These are phyloP conservation scores for Torulaspora indica DNA, from an alignment of 805 yeast genomes.

Conservation along the genomic window DNA sequence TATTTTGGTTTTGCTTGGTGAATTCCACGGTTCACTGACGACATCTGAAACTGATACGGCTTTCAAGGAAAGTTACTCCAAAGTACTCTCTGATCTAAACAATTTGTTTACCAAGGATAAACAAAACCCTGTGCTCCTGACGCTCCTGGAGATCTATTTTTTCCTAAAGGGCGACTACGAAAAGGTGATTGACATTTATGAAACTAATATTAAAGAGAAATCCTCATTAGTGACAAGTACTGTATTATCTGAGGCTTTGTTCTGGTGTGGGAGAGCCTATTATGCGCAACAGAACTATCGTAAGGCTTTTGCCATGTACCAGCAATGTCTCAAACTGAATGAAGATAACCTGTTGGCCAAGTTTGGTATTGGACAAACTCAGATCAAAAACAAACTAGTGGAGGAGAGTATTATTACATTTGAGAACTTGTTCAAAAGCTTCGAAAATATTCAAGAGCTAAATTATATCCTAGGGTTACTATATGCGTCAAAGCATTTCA, in stretches of 20 bases:
- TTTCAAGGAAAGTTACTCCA: constrained; percentile 55
- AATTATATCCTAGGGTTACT: constrained; percentile 71
- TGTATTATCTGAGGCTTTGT: constrained; percentile 56
- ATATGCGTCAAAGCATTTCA: constrained; percentile 49
- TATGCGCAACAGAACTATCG: constrained; percentile 57
- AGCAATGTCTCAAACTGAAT: constrained; percentile 62
- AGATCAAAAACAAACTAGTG: constrained; percentile 62
- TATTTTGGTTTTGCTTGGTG: constrained; percentile 60
- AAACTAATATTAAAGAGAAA: constrained; percentile 42
- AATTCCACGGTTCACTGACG: constrained; percentile 58
- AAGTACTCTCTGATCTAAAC: constrained; percentile 48
- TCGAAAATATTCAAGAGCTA: constrained; percentile 69
- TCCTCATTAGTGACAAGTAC: constrained; percentile 35
- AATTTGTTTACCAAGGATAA: constrained; percentile 38
- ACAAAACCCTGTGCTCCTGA: constrained; percentile 56
- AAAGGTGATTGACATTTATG: constrained; percentile 53
- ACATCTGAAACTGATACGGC: constrained; percentile 46
- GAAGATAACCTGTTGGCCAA: constrained; percentile 64
- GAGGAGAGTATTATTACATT: constrained; percentile 85
- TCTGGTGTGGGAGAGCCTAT: constrained; percentile 82
- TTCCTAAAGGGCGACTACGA: constrained; percentile 63
- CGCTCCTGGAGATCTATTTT: constrained; percentile 64
- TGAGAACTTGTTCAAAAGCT: constrained; percentile 62
- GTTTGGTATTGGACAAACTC: constrained; percentile 83
- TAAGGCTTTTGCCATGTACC: constrained; percentile 68